Conservation (phyloP, 2,329 filamentous ascomycete species). For the Cercospora sp. region DNA sequence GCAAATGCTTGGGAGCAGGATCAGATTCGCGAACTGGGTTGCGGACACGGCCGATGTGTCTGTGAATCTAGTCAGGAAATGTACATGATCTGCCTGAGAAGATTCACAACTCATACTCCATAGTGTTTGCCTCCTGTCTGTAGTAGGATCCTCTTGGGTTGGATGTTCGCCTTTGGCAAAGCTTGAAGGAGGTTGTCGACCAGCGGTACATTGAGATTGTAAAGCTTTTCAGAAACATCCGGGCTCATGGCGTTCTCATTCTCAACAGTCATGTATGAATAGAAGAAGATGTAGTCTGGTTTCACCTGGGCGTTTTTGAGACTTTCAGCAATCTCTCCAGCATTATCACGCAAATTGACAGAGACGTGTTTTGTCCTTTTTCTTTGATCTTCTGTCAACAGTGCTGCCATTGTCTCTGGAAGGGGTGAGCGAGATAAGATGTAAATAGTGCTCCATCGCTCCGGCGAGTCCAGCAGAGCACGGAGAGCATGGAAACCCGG, state of each 20-base stretch:
- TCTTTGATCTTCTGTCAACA: conserved; percentile 18
- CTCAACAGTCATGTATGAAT: conserved; percentile 48
- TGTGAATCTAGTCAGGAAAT: not conserved
- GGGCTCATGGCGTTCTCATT: conserved; percentile 37
- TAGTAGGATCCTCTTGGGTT: conserved; percentile 49
- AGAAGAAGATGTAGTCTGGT: conserved; percentile 53
- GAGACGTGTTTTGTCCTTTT: conserved; percentile 20
- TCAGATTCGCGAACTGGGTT: conserved; percentile 47
- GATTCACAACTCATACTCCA: conserved; percentile 29
- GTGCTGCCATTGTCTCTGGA: conserved; percentile 25
- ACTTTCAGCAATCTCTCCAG: conserved; percentile 36
- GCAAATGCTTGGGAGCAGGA: conserved; percentile 44
- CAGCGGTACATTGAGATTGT: conserved; percentile 31
- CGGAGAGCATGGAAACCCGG: conserved; percentile 52
- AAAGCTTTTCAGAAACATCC: conserved; percentile 48
- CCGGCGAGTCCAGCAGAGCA: conserved; percentile 46
- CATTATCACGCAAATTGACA: conserved; percentile 35
- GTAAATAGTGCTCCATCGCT: conserved; percentile 54
- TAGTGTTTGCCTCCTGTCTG: conserved; percentile 55
- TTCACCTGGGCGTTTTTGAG: conserved; percentile 37
- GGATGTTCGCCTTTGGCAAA: conserved; percentile 43
- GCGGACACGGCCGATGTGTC: not conserved
- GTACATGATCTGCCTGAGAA: not conserved
- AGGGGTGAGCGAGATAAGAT: conserved; percentile 49
- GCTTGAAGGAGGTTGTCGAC: conserved; percentile 50